A percentile compares a stretch with the other conserved stretches of the same genome.
Conservation (phyloP, 2,329 filamentous ascomycete species). For the Fusarium chlamydosporum region DNA sequence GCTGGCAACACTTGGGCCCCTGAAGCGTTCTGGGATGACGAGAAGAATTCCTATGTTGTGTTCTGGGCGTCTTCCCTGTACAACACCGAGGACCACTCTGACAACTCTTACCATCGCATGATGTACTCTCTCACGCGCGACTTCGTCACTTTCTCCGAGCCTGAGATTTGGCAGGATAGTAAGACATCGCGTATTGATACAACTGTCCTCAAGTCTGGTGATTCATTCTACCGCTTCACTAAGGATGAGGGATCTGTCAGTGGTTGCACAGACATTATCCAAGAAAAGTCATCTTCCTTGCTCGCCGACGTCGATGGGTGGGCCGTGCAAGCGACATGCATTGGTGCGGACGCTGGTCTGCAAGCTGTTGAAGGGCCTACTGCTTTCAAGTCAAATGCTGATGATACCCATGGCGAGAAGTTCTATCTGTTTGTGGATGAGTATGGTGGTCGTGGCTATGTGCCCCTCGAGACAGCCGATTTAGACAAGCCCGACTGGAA, state of each 20-base stretch:
- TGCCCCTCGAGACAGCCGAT: constrained; percentile 66
- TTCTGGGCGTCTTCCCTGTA: constrained; percentile 65
- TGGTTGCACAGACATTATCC: constrained; percentile 68
- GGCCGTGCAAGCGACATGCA: constrained; percentile 63
- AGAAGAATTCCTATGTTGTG: constrained; percentile 59
- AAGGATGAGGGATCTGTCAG: constrained; percentile 67
- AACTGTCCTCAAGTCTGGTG: constrained; percentile 61
- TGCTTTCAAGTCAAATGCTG: constrained; percentile 64
- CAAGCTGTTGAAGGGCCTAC: constrained; percentile 66
- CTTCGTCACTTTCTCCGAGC: constrained; percentile 64
- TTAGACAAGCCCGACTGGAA: constrained; percentile 65
- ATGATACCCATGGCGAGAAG: constrained; percentile 65
- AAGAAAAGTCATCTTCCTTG: constrained; percentile 62
- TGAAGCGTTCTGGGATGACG: constrained; percentile 64
- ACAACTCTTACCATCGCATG: constrained; percentile 66
- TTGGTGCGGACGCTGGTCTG: constrained; percentile 65
- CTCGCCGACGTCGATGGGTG: constrained; percentile 60
- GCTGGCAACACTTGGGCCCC: constrained; percentile 70
- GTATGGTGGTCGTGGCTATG: constrained; percentile 65
- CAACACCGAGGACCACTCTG: constrained; percentile 58
- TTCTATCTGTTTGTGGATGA: constrained; percentile 71
- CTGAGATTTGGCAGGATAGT: constrained; percentile 66
- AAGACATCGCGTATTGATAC: constrained; percentile 67
- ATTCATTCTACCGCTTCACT: constrained; percentile 66
- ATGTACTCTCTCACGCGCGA: constrained; percentile 65